Evolutionary conservation across 345 rosid genomes (phyloP).

Genomic region (Excoecaria cochinchinensis): DNA sequence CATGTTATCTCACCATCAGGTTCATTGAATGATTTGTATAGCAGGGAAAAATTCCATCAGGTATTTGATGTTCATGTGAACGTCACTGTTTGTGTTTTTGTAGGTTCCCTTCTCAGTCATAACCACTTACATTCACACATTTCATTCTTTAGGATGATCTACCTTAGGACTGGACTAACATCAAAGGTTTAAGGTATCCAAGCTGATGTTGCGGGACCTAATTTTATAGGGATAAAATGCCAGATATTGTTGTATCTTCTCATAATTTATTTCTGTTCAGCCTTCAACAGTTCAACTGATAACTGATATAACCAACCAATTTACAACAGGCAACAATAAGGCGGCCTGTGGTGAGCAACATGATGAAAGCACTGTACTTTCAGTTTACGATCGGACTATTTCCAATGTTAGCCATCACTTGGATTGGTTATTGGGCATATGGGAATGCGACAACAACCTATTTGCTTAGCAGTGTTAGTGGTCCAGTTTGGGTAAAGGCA

Average conservation of each 20-base stretch:
- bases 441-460: slow-evolving; percentile 73
- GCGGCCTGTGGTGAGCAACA: slow-evolving; percentile 73
- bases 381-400: slow-evolving; percentile 74
- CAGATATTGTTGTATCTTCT: background rate
- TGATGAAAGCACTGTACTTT: slow-evolving; percentile 80
- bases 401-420: slow-evolving; percentile 70
- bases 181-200: background rate
- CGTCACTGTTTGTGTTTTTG: too few relatives aligned
- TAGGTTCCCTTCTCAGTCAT: too few relatives aligned
- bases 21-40: too few relatives aligned
- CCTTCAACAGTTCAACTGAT: background rate
- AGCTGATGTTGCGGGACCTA: background rate
- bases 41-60: too few relatives aligned
- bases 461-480: slow-evolving; percentile 63
- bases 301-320: background rate
- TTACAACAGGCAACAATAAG: slow-evolving; percentile 72
- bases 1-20: too few relatives aligned
- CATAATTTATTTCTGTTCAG: background rate
- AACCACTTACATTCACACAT: too few relatives aligned
- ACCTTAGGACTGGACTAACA: too few relatives aligned
- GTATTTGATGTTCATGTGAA: too few relatives aligned
- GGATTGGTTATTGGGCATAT: slow-evolving; percentile 92
- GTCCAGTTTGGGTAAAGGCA: slow-evolving; percentile 83
- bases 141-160: too few relatives aligned
- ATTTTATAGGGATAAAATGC: background rate